A percentile compares a stretch with the other conserved stretches of the same genome.
Conservation (phyloP, 192 early-diverging fungal genomes). For the Coemansia javaensis region DNA sequence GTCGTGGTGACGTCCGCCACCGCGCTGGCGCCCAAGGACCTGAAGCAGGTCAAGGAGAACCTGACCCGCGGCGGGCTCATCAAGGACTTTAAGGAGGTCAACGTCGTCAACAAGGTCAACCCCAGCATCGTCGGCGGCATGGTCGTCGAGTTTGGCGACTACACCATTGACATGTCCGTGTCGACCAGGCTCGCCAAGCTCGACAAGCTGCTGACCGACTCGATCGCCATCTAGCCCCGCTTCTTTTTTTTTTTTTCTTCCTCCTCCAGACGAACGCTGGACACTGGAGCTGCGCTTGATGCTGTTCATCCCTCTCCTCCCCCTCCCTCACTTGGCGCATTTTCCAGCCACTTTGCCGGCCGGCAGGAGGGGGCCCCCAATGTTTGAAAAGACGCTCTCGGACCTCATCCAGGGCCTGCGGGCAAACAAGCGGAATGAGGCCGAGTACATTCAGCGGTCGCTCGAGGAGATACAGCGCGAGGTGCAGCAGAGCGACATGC, state of each 20-base stretch:
- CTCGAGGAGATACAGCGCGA: conserved; percentile 90
- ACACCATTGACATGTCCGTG: conserved; percentile 97
- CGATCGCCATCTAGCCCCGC: conserved; percentile 22
- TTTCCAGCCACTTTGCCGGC: no score
- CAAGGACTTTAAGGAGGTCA: conserved; percentile 74
- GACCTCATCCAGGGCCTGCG: conserved; percentile 96
- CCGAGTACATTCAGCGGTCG: conserved; percentile 76
- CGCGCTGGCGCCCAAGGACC: conserved; percentile 63
- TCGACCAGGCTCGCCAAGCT: conserved; percentile 93
- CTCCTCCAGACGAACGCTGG: not conserved
- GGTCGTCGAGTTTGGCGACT: conserved; percentile 95
- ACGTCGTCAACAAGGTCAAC: conserved; percentile 74
- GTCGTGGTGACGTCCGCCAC: conserved; percentile 88
- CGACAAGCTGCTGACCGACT: conserved; percentile 80
- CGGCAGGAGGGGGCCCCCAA: not conserved
- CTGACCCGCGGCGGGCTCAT: conserved; percentile 78
- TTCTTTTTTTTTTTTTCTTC: not conserved
- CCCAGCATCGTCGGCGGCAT: conserved; percentile 91
- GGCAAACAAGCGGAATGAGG: conserved; percentile 81
- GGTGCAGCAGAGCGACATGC: conserved; percentile 75
- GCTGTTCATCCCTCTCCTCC: not conserved
- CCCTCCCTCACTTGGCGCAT: not conserved
- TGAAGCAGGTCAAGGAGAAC: conserved; percentile 67
- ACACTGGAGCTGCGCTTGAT: no score
- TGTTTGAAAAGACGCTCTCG: conserved; percentile 54